Evolutionary conservation across 805 yeast species (phyloP).

Genomic region (Ogataea trehalophila): DNA sequence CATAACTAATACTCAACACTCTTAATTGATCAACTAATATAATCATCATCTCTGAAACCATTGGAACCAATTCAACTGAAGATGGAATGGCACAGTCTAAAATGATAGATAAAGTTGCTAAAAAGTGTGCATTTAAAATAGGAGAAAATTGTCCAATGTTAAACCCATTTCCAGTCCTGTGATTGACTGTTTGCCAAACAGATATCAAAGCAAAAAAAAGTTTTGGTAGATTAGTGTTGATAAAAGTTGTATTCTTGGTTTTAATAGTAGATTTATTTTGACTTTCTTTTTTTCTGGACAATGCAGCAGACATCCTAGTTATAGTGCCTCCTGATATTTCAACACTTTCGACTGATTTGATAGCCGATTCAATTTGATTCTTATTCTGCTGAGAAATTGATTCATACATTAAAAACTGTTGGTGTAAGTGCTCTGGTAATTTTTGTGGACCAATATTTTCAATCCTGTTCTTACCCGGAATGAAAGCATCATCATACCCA

Average conservation of each 20-base stretch:
- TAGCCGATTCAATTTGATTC: constrained; percentile 5
- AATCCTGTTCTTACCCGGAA: constrained; percentile 32
- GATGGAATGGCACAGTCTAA: constrained; percentile 57
- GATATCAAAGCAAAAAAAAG: constrained; percentile 53
- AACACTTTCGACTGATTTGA: constrained; percentile 16
- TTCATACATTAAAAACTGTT: constrained; percentile 31
- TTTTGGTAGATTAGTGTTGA: constrained; percentile 34
- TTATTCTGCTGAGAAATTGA: background rate
- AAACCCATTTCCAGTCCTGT: constrained; percentile 37
- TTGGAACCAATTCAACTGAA: constrained; percentile 43
- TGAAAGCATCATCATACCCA: constrained; percentile 52
- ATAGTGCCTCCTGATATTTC: constrained; percentile 34
- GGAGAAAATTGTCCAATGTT: constrained; percentile 51
- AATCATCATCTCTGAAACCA: constrained; percentile 49
- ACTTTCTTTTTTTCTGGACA: constrained; percentile 15
- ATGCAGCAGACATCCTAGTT: constrained; percentile 36
- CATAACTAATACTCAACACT: constrained; percentile 3
- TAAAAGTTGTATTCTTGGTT: constrained; percentile 29
- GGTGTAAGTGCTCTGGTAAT: constrained; percentile 46
- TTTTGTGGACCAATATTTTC: constrained; percentile 24
- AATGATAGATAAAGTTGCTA: constrained; percentile 54
- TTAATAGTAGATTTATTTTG: background rate
- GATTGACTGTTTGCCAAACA: constrained; percentile 37
- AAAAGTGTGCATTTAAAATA: constrained; percentile 50
- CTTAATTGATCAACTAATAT: constrained; percentile 20